A percentile compares a stretch with the other conserved stretches of the same genome.
Conservation (phyloP, 306 rosid genomes). For the Aeschynomene evenia region DNA sequence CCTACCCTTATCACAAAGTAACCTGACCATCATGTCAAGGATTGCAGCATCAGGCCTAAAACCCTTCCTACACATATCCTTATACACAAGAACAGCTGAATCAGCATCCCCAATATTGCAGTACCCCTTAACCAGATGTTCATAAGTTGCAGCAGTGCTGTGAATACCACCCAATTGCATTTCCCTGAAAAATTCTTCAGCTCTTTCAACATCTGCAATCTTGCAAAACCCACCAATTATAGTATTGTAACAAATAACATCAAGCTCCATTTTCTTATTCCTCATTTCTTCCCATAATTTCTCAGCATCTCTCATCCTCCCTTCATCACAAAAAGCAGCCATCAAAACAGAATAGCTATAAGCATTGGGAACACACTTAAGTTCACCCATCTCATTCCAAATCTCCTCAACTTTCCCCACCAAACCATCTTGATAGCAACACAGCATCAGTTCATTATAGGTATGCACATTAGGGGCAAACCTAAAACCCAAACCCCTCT, state of each 20-base stretch:
- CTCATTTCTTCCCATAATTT: constrained; percentile 66
- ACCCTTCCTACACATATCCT: constrained; percentile 62
- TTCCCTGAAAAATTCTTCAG: constrained; percentile 65
- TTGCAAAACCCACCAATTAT: constrained; percentile 81
- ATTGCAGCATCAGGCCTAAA: constrained; percentile 52
- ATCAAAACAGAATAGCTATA: constrained; percentile 62
- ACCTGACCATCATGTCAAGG: constrained; percentile 43
- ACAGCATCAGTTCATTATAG: constrained; percentile 63
- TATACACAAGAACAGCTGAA: constrained; percentile 60
- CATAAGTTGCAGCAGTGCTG: constrained; percentile 53
- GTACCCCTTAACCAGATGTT: constrained; percentile 63
- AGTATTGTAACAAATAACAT: constrained; percentile 62
- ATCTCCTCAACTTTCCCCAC: constrained; percentile 49
- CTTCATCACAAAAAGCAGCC: constrained; percentile 63
- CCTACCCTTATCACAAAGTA: constrained; percentile 49
- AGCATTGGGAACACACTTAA: constrained; percentile 47
- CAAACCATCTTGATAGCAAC: constrained; percentile 57
- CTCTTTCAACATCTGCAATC: constrained; percentile 55
- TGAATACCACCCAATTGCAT: constrained; percentile 61
- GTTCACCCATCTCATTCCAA: constrained; percentile 56
- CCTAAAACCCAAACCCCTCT: constrained; percentile 36
- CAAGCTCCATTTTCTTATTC: constrained; percentile 47
- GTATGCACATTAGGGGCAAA: constrained; percentile 61
- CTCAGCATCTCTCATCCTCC: constrained; percentile 49
- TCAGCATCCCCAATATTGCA: constrained; percentile 53